Percentiles rank a stretch among this genome's conserved stretches.
Conservation (phyloP, 202 grass and related monocot species). For the Setaria italica region DNA sequence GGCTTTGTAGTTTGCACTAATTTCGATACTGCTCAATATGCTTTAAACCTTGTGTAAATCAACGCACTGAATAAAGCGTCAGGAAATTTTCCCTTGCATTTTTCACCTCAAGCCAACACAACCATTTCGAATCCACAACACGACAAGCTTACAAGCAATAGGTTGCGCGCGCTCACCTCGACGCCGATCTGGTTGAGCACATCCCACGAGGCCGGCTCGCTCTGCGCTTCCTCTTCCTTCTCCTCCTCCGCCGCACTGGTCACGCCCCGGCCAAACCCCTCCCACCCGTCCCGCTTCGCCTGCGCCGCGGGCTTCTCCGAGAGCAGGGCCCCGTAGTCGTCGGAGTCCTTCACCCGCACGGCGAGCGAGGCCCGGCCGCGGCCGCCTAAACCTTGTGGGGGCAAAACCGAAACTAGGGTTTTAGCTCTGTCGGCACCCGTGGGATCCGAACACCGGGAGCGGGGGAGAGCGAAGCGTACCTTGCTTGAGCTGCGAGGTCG, state of each 20-base stretch:
- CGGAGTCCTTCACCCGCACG: conserved; percentile 46
- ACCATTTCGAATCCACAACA: conserved; percentile 29
- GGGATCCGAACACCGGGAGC: conserved; percentile 17
- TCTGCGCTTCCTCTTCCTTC: conserved; percentile 12
- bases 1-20: background rate
- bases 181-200: conserved; percentile 51
- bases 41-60: background rate
- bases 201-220: conserved; percentile 39
- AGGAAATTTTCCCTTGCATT: too few species aligned
- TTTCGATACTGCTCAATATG: background rate
- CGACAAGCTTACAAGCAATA: background rate
- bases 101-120: background rate
- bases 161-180: conserved; percentile 41
- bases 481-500: conserved; percentile 22
- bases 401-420: conserved; percentile 44
- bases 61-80: background rate
- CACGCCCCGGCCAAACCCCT: conserved; percentile 37
- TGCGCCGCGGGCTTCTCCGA: conserved; percentile 44
- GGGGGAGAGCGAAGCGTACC: conserved; percentile 16
- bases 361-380: conserved; percentile 35
- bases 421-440: conserved; percentile 23
- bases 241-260: background rate
- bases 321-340: conserved; percentile 33
- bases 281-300: conserved; percentile 41
- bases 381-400: conserved; percentile 37